Evolutionary conservation across 2,329 filamentous ascomycete genomes (phyloP).

Genomic region (Botrytis elliptica): DNA sequence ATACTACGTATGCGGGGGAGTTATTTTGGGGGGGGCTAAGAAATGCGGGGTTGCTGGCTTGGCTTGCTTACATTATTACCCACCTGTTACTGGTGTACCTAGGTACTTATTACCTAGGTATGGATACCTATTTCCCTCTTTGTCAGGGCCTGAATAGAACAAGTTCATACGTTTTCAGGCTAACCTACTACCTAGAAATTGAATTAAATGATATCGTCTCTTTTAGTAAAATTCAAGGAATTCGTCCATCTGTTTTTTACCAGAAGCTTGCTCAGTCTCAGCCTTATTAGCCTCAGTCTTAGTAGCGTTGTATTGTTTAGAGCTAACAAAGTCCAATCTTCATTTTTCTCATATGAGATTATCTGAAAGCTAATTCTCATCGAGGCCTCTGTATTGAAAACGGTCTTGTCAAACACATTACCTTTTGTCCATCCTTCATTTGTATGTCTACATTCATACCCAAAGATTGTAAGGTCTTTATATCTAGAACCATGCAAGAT

Average conservation of each 20-base stretch:
- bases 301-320: background rate
- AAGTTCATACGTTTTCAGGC: background rate
- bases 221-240: background rate
- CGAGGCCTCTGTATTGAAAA: background rate
- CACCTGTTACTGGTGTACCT: background rate
- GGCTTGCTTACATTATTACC: background rate
- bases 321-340: background rate
- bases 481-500: background rate
- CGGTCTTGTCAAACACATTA: background rate
- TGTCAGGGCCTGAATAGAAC: background rate
- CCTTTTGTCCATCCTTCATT: background rate
- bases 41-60: background rate
- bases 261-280: background rate
- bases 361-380: background rate
- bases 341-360: background rate
- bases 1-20: background rate
- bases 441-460: background rate
- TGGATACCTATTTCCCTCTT: background rate
- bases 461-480: background rate
- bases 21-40: background rate
- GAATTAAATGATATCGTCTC: background rate
- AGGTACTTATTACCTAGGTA: background rate
- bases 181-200: background rate
- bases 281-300: background rate
- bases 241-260: background rate